Conservation (phyloP, 2,329 filamentous ascomycete species). For the Onygena corvina region DNA sequence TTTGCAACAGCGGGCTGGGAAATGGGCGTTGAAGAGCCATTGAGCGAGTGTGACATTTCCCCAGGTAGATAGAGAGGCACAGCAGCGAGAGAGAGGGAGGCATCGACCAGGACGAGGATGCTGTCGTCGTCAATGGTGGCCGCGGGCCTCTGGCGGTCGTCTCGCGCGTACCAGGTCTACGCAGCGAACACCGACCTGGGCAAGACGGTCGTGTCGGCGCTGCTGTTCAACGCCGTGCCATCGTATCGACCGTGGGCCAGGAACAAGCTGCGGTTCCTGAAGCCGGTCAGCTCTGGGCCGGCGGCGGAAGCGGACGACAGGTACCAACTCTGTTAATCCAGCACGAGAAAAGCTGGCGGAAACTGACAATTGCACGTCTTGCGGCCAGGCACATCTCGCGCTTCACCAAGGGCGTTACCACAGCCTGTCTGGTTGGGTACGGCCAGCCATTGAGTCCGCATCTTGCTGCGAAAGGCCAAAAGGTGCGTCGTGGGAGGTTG, state of each 20-base stretch:
- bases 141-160: slow-evolving; percentile 53
- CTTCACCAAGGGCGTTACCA: slow-evolving; percentile 46
- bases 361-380: background rate
- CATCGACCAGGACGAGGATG: slow-evolving; percentile 7
- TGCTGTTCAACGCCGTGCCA: slow-evolving; percentile 53
- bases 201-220: slow-evolving; percentile 67
- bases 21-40: background rate
- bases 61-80: no score
- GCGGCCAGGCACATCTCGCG: slow-evolving; percentile 48
- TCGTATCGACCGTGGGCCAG: slow-evolving; percentile 29
- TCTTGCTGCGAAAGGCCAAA: slow-evolving; percentile 49
- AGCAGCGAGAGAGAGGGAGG: no score
- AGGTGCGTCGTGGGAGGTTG: slow-evolving; percentile 23
- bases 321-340: slow-evolving; percentile 38
- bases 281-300: slow-evolving; percentile 70
- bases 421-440: slow-evolving; percentile 58
- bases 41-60: no score
- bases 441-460: slow-evolving; percentile 66
- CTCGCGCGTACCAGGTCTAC: slow-evolving; percentile 63
- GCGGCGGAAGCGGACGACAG: slow-evolving; percentile 56
- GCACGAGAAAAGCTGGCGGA: background rate
- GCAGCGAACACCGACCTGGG: slow-evolving; percentile 77
- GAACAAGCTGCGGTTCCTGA: slow-evolving; percentile 49
- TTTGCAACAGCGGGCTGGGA: background rate
- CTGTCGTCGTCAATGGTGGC: slow-evolving; percentile 29